phyloP scores from a whole-genome alignment of 2,329 filamentous ascomycete species.

The Ophiostoma australiae region DNA sequence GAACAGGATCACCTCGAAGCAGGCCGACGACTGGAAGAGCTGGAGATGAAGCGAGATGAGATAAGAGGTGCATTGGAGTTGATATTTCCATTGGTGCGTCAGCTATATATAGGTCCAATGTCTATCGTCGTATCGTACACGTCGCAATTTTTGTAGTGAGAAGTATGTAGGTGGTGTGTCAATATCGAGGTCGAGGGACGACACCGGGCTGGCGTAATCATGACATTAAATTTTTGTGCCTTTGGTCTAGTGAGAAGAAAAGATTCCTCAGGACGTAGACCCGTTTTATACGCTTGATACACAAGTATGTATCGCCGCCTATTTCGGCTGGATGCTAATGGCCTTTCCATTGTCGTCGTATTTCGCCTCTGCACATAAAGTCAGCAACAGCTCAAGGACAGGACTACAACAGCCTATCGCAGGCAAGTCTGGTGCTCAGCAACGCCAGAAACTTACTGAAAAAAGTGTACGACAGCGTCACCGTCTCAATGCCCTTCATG shows the following conservation, averaged over 20 bases:
- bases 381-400: background rate
- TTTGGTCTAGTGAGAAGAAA: background rate
- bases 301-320: background rate
- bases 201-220: background rate
- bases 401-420: background rate
- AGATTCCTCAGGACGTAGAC: too few relatives aligned
- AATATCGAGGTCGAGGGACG: background rate
- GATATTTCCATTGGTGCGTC: background rate
- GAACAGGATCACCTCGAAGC: background rate
- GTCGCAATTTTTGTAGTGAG: background rate
- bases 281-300: too few relatives aligned
- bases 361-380: slow-evolving; percentile 58
- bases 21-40: background rate
- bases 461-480: slow-evolving; percentile 95
- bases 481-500: slow-evolving; percentile 91
- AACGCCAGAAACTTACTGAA: slow-evolving; percentile 67
- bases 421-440: background rate
- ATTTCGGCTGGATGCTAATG: slow-evolving; percentile 33
- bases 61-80: background rate
- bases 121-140: background rate
- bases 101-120: background rate
- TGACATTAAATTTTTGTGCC: background rate
- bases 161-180: background rate
- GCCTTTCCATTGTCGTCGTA: slow-evolving; percentile 78
- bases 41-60: background rate